phyloP scores from a whole-genome alignment of 1,284 basidiomycete species.

The Microbotryomycetes sp. region DNA sequence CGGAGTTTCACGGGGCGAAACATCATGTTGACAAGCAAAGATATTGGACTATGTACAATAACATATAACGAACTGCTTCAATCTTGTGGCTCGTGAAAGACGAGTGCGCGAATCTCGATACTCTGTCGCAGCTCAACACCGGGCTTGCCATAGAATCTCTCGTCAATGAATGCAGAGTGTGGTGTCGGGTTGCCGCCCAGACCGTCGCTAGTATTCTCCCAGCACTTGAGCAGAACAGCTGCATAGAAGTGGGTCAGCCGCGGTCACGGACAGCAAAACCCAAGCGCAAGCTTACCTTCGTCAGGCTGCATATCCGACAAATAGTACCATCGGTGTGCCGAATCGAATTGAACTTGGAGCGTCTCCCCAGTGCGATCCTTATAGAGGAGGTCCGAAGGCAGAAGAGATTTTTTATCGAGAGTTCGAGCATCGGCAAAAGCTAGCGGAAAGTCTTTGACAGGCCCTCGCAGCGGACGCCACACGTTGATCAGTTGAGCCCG shows the following conservation, averaged over 20 bases:
- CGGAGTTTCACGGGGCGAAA: background rate
- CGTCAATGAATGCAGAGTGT: conserved; percentile 23
- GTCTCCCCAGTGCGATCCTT: conserved; percentile 53
- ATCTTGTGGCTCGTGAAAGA: conserved; percentile 23
- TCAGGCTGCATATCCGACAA: conserved; percentile 55
- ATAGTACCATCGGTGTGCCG: conserved; percentile 59
- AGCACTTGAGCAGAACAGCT: conserved; percentile 28
- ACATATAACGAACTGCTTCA: too few relatives aligned
- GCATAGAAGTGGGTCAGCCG: background rate
- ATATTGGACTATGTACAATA: background rate
- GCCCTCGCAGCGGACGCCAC: conserved; percentile 56
- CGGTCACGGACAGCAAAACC: background rate
- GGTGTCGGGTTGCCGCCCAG: conserved; percentile 13
- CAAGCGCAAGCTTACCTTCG: conserved; percentile 41
- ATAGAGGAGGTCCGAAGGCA: conserved; percentile 50
- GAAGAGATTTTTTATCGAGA: conserved; percentile 50
- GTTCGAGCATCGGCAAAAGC: conserved; percentile 56
- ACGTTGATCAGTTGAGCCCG: conserved; percentile 65
- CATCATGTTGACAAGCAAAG: background rate
- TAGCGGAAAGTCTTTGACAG: conserved; percentile 55
- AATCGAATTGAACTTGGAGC: conserved; percentile 50
- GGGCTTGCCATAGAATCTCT: conserved; percentile 13
- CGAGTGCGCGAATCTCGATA: conserved; percentile 24
- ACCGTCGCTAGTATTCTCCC: conserved; percentile 12
- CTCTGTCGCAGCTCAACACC: conserved; percentile 14